Evolutionary conservation across 345 rosid species (phyloP).

Genomic region (Odontarrhena argentea): DNA sequence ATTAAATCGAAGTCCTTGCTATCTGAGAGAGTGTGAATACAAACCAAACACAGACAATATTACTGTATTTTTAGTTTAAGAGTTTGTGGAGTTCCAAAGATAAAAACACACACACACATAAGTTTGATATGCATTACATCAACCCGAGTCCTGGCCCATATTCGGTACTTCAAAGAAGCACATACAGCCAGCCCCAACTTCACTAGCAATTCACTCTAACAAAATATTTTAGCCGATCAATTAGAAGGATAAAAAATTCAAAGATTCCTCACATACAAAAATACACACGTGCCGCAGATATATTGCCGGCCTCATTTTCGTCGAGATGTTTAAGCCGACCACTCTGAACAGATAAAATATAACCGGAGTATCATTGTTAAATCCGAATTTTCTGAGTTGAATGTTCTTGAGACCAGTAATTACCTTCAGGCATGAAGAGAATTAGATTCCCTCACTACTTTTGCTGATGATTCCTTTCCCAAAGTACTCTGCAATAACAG

Average conservation of each 20-base stretch:
- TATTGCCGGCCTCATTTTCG: neutral
- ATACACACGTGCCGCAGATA: slow-evolving; percentile 23
- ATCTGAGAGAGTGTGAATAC: too few species aligned
- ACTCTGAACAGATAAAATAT: slow-evolving; percentile 12
- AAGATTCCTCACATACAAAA: slow-evolving; percentile 27
- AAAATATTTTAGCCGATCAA: slow-evolving; percentile 22
- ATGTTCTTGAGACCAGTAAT: slow-evolving; percentile 1
- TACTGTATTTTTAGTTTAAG: neutral
- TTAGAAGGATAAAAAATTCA: slow-evolving; percentile 19
- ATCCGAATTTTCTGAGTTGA: neutral
- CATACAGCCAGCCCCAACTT: neutral
- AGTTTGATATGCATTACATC: slow-evolving; percentile 5
- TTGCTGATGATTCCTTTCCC: slow-evolving; percentile 97
- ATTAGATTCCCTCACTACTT: slow-evolving; percentile 50
- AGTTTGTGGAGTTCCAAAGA: neutral
- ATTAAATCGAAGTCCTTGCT: too few species aligned
- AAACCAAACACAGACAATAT: too few species aligned
- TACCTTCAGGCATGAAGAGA: slow-evolving; percentile 36
- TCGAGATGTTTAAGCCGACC: slow-evolving; percentile 19
- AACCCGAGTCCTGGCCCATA: slow-evolving; percentile 5
- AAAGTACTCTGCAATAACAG: slow-evolving; percentile 94
- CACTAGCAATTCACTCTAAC: slow-evolving; percentile 23
- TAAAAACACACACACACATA: slow-evolving; percentile 5
- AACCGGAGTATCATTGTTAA: neutral
- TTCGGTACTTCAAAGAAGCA: slow-evolving; percentile 4